Conservation (phyloP, 2,329 filamentous ascomycete species). For the Calonectria pteridis region DNA sequence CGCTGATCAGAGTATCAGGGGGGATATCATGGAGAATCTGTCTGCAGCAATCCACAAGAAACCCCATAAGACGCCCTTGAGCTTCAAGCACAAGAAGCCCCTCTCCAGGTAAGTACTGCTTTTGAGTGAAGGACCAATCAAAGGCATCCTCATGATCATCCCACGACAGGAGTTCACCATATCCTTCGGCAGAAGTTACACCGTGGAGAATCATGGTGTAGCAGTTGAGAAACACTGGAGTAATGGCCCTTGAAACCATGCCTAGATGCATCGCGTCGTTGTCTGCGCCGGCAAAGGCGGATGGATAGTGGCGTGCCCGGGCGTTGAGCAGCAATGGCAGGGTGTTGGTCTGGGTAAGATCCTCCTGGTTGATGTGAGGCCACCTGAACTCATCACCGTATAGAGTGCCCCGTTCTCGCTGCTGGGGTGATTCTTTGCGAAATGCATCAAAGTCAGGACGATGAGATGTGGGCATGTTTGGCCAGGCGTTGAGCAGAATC, state of each 20-base stretch:
- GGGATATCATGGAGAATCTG: slow-evolving; percentile 65
- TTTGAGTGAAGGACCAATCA: slow-evolving; percentile 49
- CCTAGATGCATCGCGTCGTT: slow-evolving; percentile 49
- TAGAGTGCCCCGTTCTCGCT: slow-evolving; percentile 32
- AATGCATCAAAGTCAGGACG: slow-evolving; percentile 63
- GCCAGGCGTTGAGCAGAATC: slow-evolving; percentile 62
- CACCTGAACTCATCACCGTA: slow-evolving; percentile 58
- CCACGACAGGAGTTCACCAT: slow-evolving; percentile 53
- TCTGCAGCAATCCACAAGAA: slow-evolving; percentile 62
- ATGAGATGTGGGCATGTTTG: slow-evolving; percentile 61
- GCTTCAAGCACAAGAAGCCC: slow-evolving; percentile 64
- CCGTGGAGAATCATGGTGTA: slow-evolving; percentile 53
- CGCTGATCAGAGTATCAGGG: slow-evolving; percentile 41
- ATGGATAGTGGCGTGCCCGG: slow-evolving; percentile 60
- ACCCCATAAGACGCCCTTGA: slow-evolving; percentile 60
- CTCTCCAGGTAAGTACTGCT: slow-evolving; percentile 58
- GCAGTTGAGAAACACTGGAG: slow-evolving; percentile 44
- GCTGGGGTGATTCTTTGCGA: slow-evolving; percentile 34
- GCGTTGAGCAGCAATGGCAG: slow-evolving; percentile 66
- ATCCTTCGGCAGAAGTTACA: slow-evolving; percentile 42
- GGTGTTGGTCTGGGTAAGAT: slow-evolving; percentile 58
- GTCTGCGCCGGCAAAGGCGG: slow-evolving; percentile 62
- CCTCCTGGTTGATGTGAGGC: slow-evolving; percentile 70
- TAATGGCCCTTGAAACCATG: slow-evolving; percentile 37
- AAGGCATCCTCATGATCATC: slow-evolving; percentile 52